These are phyloP conservation scores for Stevia rebaudiana DNA, from an alignment of 140 eudicot genomes.

Conservation along the genomic window DNA sequence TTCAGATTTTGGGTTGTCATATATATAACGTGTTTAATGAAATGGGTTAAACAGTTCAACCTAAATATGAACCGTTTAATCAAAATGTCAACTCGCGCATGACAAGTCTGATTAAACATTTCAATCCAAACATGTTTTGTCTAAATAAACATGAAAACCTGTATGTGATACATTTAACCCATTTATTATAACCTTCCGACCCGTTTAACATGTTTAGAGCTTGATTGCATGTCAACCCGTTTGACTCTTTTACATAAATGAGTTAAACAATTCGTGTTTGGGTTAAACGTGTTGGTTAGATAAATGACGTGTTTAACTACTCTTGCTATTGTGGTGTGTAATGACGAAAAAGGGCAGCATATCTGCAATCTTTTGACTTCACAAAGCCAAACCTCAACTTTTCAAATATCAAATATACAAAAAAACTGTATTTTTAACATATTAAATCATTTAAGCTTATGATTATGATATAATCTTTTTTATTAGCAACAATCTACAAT, in stretches of 20 bases:
- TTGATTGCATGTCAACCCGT: background rate
- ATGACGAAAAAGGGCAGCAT: background rate
- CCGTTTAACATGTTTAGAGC: background rate
- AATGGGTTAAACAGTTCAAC: background rate
- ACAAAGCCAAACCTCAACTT: background rate
- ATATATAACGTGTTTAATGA: background rate
- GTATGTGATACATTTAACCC: too few relatives aligned
- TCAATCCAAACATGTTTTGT: too few relatives aligned
- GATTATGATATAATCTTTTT: background rate
- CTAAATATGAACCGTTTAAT: background rate
- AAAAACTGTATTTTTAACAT: background rate
- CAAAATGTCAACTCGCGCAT: too few relatives aligned
- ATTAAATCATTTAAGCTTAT: background rate
- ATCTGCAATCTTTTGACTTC: slow-evolving; percentile 5
- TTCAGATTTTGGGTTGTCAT: background rate
- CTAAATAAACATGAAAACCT: too few relatives aligned
- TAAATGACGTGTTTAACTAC: slow-evolving; percentile 1
- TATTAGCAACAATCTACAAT: too few relatives aligned
- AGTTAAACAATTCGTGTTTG: background rate
- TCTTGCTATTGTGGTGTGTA: background rate
- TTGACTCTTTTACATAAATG: background rate
- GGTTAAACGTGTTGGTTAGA: background rate
- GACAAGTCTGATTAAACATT: too few relatives aligned
- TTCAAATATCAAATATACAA: background rate
- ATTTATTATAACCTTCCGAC: background rate